Base-by-base conservation (phyloP, 2,329 filamentous ascomycete species). In the Alternaria sp. region DNA sequence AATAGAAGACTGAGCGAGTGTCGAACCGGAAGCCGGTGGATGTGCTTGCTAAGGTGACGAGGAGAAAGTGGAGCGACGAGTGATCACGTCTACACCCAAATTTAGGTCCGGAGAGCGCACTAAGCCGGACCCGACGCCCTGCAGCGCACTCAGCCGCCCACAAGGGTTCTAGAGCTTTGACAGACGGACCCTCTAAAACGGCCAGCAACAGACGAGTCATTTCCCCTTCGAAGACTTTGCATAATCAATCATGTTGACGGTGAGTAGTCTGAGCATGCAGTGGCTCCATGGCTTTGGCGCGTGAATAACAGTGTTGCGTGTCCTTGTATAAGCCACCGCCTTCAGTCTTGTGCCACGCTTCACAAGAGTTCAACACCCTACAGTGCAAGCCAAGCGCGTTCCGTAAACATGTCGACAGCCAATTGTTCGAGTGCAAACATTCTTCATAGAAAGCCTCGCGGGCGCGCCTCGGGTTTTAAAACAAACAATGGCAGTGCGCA, bases 1-100 rank as follows among this genome's bases (percentile, higher is more conserved):
- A 52, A 48, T 34, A 54, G 51, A 49, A 55, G 54, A 61, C n/a
- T 32, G 41, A 58, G 48, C 54, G 58, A 53, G 41, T 39, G 58
- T 39, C 12, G 39, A 47, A 18, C 39, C 28, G 49, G 58, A 49
- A 51, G 52, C 47, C 44, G 38, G 52, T 42, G 42, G 28, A 54
- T n/a, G 30, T 24, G 30, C 30, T 36, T 39, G 47, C 34, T 44
- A 43, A 43, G 20, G 32, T 41, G 39, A 48, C 38, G 46, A 51
- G 26, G 46, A 43, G 55, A 39, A 42, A 18, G 39, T 24, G 39
- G 39, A 42, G 11, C 39, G 55, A 39, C 39, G 42, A 47, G 56
- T 47, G 47, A 57, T 54, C 44, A 52, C 46, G 32, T n/a, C 11
- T n/a, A 6, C 11, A 42, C 46, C 46, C 47, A 51, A 57, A 44